Conservation (phyloP, 306 rosid genomes). For the Cucurbita moschata region DNA sequence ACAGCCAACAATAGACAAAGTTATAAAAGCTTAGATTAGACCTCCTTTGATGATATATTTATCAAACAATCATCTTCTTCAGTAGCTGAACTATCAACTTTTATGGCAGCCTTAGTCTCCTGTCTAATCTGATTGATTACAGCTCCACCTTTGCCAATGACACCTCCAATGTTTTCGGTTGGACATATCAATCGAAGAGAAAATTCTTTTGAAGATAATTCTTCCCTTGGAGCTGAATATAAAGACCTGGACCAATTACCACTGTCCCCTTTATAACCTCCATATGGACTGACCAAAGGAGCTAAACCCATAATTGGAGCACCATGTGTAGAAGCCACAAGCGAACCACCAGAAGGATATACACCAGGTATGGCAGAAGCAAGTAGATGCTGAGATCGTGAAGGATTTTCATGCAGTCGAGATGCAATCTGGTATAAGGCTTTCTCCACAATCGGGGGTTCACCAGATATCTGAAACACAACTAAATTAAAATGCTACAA, state of each 20-base stretch:
- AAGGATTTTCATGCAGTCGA: conserved; percentile 85
- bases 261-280: conserved; percentile 76
- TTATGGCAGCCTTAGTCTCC: conserved; percentile 80
- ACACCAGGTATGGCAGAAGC: conserved; percentile 42
- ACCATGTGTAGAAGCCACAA: conserved; percentile 58
- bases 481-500: conserved; percentile 6
- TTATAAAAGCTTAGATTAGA: conserved; percentile 15
- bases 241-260: conserved; percentile 87
- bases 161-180: conserved; percentile 80
- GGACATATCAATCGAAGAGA: conserved; percentile 80
- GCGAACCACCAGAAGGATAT: conserved; percentile 48
- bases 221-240: conserved; percentile 90
- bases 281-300: conserved; percentile 65
- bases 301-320: conserved; percentile 74
- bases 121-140: conserved; percentile 92
- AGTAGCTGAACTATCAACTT: conserved; percentile 82
- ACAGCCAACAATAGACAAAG: not conserved
- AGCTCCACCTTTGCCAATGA: conserved; percentile 93
- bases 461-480: conserved; percentile 65
- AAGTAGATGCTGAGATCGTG: conserved; percentile 85
- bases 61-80: conserved; percentile 88
- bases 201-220: conserved; percentile 66
- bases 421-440: conserved; percentile 73
- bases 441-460: conserved; percentile 60
- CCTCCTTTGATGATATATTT: conserved; percentile 80